Conservation (phyloP, 495 filamentous ascomycete species). For the Daldinia grandis region DNA sequence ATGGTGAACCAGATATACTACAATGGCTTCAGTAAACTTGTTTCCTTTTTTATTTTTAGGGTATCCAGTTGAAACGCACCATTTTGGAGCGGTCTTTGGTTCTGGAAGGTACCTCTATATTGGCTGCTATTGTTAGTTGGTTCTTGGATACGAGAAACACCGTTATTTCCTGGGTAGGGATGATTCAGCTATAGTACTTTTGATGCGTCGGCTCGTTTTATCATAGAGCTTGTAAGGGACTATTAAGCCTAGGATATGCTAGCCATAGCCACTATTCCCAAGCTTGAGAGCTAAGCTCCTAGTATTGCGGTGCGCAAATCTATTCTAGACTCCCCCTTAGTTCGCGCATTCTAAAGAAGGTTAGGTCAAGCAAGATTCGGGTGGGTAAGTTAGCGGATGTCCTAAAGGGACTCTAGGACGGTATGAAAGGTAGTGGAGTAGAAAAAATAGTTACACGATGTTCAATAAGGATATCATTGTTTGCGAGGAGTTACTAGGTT, state of each 20-base stretch:
- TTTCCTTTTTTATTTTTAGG: not conserved
- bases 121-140: not conserved
- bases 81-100: not conserved
- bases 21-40: not conserved
- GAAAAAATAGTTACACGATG: no score
- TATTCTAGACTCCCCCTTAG: not conserved
- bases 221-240: not conserved
- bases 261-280: not conserved
- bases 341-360: not conserved
- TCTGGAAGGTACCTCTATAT: not conserved
- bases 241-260: not conserved
- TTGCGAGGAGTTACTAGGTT: no score
- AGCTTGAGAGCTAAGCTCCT: not conserved
- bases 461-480: no score
- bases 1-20: not conserved
- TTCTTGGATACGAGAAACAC: not conserved
- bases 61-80: not conserved
- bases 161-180: not conserved
- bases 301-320: not conserved
- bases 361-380: not conserved
- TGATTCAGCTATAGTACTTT: not conserved
- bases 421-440: no score
- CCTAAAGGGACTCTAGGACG: no score
- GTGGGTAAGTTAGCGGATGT: no score
- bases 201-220: not conserved